Percentiles rank a stretch among this genome's conserved stretches.
These are phyloP conservation scores for Avena atlantica DNA, from an alignment of 176 grass and related monocot species.

Conservation along the genomic window DNA sequence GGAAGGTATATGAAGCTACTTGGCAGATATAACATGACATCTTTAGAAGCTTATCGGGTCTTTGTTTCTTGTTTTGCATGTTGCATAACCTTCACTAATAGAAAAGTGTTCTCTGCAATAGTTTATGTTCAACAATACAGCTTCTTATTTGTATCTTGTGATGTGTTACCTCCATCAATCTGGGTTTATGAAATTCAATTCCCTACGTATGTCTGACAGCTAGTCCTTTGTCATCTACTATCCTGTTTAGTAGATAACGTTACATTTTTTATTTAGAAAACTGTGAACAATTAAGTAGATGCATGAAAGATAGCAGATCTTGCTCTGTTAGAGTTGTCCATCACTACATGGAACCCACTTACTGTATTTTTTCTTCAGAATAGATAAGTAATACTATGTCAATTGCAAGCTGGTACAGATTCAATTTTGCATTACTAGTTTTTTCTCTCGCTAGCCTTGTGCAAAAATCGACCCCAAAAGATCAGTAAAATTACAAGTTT, in stretches of 20 bases:
- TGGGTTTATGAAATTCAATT: constrained; percentile 20
- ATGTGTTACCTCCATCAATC: not conserved
- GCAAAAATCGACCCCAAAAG: not conserved
- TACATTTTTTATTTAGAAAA: not conserved
- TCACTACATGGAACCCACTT: not conserved
- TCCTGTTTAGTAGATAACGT: not conserved
- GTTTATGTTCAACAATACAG: not conserved
- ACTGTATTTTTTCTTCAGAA: not conserved
- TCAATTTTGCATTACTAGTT: not conserved
- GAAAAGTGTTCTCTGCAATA: not conserved
- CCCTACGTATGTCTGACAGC: not conserved
- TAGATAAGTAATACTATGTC: not conserved
- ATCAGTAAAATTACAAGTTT: constrained; percentile 15
- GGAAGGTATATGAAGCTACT: not conserved
- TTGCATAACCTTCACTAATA: not conserved
- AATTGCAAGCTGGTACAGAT: not conserved
- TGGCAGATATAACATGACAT: not conserved
- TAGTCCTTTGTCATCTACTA: not conserved
- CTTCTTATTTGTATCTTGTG: not conserved
- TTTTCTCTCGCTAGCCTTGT: not conserved
- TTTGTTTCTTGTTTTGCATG: not conserved
- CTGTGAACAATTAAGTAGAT: not conserved
- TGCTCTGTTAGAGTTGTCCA: not conserved
- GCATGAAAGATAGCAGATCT: not conserved
- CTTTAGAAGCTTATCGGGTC: not conserved